Conservation (phyloP, 345 rosid genomes). For the Sapria himalayana region DNA sequence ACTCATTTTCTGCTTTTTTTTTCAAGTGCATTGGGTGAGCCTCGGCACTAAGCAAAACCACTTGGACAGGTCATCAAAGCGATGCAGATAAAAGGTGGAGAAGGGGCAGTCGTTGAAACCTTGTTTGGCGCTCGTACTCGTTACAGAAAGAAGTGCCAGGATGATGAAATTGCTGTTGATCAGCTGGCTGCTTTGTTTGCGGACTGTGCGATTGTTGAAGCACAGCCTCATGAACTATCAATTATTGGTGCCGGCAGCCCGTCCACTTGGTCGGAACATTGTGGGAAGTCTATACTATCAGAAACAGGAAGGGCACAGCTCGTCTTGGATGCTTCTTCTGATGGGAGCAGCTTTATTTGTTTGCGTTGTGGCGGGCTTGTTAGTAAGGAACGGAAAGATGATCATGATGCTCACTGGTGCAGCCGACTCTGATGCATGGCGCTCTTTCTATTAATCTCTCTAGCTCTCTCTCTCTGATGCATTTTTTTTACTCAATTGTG, state of each 20-base stretch:
- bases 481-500: no score
- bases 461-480: no score
- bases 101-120: constrained; percentile 43
- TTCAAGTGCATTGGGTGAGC: no score
- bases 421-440: constrained; percentile 21
- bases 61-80: constrained; percentile 71
- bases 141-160: constrained; percentile 32
- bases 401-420: constrained; percentile 84
- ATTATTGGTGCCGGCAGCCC: constrained; percentile 6
- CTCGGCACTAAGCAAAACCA: no score
- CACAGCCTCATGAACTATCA: constrained; percentile 28
- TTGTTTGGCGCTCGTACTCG: constrained; percentile 57
- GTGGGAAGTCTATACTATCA: constrained; percentile 48
- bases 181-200: constrained; percentile 81
- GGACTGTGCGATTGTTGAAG: constrained; percentile 78
- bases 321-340: constrained; percentile 70
- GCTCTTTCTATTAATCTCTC: no score
- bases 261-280: constrained; percentile 16
- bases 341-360: constrained; percentile 89
- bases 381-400: constrained; percentile 63
- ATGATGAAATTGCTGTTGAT: constrained; percentile 34
- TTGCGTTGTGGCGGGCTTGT: constrained; percentile 89
- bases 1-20: no score
- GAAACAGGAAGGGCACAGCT: constrained; percentile 66
- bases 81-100: constrained; percentile 50